Conservation (phyloP, 768 basidiomycete genomes). For the Auricularia sp. region DNA sequence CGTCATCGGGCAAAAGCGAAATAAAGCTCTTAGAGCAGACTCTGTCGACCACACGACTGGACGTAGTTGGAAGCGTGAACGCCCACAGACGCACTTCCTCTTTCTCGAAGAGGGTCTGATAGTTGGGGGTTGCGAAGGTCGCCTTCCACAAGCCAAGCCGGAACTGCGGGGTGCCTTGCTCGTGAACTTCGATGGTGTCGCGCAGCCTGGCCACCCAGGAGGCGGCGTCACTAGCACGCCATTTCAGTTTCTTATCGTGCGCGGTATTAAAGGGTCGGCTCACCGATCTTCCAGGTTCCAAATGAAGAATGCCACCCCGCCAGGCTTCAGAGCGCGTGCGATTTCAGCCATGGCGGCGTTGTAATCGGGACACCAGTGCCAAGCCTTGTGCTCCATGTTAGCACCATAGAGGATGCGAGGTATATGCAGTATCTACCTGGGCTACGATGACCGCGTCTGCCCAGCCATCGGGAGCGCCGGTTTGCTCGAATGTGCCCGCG, state of each 20-base stretch:
- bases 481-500: slow-evolving; percentile 66
- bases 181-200: slow-evolving; percentile 56
- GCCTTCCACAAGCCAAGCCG: slow-evolving; percentile 66
- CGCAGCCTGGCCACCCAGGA: slow-evolving; percentile 67
- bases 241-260: background rate
- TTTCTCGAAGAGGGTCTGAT: slow-evolving; percentile 47
- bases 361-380: slow-evolving; percentile 87
- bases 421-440: slow-evolving; percentile 35
- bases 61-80: slow-evolving; percentile 43
- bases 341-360: slow-evolving; percentile 66
- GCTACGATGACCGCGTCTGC: slow-evolving; percentile 74
- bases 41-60: slow-evolving; percentile 51
- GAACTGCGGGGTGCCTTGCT: slow-evolving; percentile 73
- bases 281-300: slow-evolving; percentile 91
- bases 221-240: slow-evolving; percentile 29
- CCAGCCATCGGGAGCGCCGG: slow-evolving; percentile 52
- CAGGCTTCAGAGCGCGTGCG: slow-evolving; percentile 66
- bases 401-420: background rate
- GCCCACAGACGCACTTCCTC: slow-evolving; percentile 48
- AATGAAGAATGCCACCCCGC: slow-evolving; percentile 60
- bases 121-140: slow-evolving; percentile 54
- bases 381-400: slow-evolving; percentile 45
- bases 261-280: slow-evolving; percentile 6
- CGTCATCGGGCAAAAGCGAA: slow-evolving; percentile 46
- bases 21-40: slow-evolving; percentile 83